A percentile compares a stretch with the other conserved stretches of the same genome.
Evolutionary conservation across 495 filamentous ascomycete species (phyloP).

Genomic region (Tirmania nivea): DNA sequence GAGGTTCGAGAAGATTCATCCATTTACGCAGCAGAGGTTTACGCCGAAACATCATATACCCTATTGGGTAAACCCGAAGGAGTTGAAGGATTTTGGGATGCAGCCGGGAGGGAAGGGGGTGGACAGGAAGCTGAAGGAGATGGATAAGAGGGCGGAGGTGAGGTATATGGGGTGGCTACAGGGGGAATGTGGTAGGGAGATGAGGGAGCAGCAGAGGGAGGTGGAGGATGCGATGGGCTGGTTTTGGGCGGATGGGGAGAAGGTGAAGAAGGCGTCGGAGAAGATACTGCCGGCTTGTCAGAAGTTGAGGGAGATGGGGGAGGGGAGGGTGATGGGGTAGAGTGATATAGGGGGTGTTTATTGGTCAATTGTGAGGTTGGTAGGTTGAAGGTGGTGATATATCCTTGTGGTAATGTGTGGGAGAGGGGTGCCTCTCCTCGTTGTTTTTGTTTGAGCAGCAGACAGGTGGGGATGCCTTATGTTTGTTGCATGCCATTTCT

Average conservation of each 20-base stretch:
- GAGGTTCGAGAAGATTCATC: conserved; percentile 43
- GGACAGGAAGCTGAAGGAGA: conserved; percentile 34
- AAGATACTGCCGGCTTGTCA: conserved; percentile 28
- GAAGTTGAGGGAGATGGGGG: conserved; percentile 15
- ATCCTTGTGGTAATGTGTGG: too few species aligned
- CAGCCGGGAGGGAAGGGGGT: conserved; percentile 21
- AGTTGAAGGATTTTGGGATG: conserved; percentile 39
- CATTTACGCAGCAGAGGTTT: conserved; percentile 50
- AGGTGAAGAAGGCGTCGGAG: conserved; percentile 44
- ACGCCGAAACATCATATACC: conserved; percentile 47
- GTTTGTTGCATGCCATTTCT: too few species aligned
- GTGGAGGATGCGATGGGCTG: conserved; percentile 68
- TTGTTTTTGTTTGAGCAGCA: too few species aligned
- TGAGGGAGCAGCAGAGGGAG: conserved; percentile 36
- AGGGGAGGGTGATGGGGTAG: conserved; percentile 3
- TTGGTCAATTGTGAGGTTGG: too few species aligned
- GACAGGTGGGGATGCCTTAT: too few species aligned
- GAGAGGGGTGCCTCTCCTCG: too few species aligned
- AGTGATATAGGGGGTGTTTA: too few species aligned
- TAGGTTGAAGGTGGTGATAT: too few species aligned
- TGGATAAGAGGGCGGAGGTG: conserved; percentile 58
- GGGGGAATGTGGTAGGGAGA: conserved; percentile 51
- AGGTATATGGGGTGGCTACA: conserved; percentile 43
- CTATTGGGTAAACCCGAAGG: conserved; percentile 65
- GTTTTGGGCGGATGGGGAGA: conserved; percentile 62